Base-by-base conservation (phyloP, 2,329 filamentous ascomycete genomes). In the Setomelanomma holmii region DNA sequence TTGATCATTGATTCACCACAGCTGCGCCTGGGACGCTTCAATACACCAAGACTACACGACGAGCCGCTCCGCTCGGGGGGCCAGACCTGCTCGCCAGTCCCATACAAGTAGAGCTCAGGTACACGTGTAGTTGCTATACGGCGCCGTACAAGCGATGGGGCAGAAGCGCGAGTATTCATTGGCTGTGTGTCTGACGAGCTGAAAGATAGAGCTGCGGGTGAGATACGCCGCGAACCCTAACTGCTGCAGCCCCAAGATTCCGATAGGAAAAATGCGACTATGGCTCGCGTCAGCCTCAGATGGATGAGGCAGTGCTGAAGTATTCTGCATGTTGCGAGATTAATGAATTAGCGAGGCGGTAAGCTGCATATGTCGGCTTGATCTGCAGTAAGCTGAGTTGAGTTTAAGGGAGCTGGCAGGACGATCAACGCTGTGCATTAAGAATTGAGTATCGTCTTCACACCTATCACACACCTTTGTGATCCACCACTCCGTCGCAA, bases 171-270 rank as follows among this genome's bases (percentile, higher is more conserved):
- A 8, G 14, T n/a, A 27, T 7, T 47, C 19, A 54, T 58, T 56
- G 57, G 55, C 12, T 27, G 35, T 38, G 24, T 43, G 51, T 16
- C 14, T 10, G 20, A 16, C 23, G 27, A 49, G 48, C 55, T 54
- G 47, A 42, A 42, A 39, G 39, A 39, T 46, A 30, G 21, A 40
- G 12, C 53, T 53, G 46, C 53, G 27, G 53, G 56, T 51, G 49
- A 52, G 45, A 46, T 46, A 49, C 51, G 49, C 46, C 51, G 39
- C 55, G 44, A 43, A 45, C 51, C 55, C 47, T 48, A 48, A 40
- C n/a, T 16, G 10, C 19, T 41, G 24, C 24, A 27, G n/a, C 14
- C 24, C 24, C 20, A 47, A 21, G 16, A 22, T 2, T 21, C 14
- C 22, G 10, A 33, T 19, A 7, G 16, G n/a, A 16, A 33, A 33